Conservation (phyloP, 805 yeast genomes). For the Saccharomyces mikatae region DNA sequence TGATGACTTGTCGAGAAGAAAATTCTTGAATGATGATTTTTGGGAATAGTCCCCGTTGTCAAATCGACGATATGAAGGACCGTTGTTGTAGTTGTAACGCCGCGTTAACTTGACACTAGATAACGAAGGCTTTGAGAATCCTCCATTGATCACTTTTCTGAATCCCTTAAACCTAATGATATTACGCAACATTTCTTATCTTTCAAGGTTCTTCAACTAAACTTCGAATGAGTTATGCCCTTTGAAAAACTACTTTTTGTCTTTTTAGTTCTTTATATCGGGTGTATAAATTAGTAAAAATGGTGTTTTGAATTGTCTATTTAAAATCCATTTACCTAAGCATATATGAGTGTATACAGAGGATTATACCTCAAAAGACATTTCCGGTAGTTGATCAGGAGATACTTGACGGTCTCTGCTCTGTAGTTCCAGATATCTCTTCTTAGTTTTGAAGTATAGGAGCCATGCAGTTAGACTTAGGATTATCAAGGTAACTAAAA, state of each 20-base stretch:
- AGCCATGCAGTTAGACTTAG: constrained; percentile 56
- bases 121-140: background rate
- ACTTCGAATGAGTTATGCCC: background rate
- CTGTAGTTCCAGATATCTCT: constrained; percentile 30
- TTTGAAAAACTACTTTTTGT: background rate
- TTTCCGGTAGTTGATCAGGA: background rate
- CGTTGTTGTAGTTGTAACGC: background rate
- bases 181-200: background rate
- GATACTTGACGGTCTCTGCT: background rate
- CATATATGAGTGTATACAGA: constrained; percentile 4
- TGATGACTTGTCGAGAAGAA: constrained; percentile 22
- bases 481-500: constrained; percentile 47
- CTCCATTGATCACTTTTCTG: background rate
- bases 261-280: background rate
- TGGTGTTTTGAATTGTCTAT: background rate
- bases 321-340: constrained; percentile 5
- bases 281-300: background rate
- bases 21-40: constrained; percentile 6
- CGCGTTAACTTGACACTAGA: background rate
- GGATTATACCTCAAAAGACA: background rate
- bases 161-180: background rate
- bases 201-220: background rate
- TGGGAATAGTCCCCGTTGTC: constrained; percentile 10
- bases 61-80: constrained; percentile 15
- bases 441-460: constrained; percentile 48